Conservation (phyloP, 495 filamentous ascomycete genomes). For the Tuber microsphaerosporum region DNA sequence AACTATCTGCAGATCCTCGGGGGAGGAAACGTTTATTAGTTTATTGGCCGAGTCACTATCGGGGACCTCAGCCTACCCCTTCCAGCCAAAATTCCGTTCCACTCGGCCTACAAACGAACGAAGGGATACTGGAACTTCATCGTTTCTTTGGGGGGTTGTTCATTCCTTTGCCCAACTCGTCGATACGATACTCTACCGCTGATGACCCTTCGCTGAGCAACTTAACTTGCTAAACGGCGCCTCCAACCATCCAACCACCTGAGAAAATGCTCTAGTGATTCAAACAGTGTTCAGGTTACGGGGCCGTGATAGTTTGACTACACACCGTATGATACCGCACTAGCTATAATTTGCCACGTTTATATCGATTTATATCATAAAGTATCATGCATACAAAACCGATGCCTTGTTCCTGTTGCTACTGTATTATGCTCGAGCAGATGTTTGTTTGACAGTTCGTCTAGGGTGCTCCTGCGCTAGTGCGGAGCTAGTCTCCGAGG, state of each 20-base stretch:
- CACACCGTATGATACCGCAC: background rate
- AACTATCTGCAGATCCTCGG: background rate
- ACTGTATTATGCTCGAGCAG: too few relatives aligned
- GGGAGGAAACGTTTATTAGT: background rate
- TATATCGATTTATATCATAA: background rate
- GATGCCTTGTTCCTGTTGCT: background rate
- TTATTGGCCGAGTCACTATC: background rate
- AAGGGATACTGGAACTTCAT: background rate
- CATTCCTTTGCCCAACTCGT: background rate
- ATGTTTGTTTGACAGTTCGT: background rate
- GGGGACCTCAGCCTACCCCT: background rate
- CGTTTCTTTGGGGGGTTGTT: background rate
- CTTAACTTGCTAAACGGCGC: background rate
- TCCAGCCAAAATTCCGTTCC: background rate
- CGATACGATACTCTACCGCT: background rate
- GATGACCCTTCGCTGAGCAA: background rate
- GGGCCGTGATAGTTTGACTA: background rate
- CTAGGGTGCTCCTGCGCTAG: background rate
- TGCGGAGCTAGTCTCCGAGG: conserved; percentile 1
- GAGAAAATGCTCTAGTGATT: background rate
- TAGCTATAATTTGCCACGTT: background rate
- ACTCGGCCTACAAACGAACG: background rate
- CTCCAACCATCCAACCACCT: background rate
- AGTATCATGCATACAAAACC: background rate
- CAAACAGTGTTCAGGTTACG: background rate